Evolutionary conservation across 164 flowering plant genomes (phyloP).

Genomic region (Aristolochia californica): DNA sequence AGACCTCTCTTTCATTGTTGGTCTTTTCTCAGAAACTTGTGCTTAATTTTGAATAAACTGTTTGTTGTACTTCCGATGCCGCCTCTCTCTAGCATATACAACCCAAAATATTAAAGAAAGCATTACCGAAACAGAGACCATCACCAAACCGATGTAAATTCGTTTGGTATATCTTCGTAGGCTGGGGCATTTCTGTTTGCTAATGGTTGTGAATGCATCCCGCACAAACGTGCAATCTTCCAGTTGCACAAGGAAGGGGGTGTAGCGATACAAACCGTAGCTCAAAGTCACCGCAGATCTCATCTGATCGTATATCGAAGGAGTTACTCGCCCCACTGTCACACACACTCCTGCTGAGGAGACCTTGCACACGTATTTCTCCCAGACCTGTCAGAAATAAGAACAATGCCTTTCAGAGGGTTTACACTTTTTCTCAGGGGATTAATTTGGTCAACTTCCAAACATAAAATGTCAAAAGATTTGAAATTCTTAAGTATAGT

Average conservation of each 20-base stretch:
- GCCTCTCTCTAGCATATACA: constrained; percentile 70
- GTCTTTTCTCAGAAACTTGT: neutral
- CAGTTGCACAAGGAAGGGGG: constrained; percentile 55
- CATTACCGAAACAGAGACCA: constrained; percentile 80
- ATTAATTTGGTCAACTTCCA: neutral
- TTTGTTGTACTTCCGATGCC: constrained; percentile 63
- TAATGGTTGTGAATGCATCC: constrained; percentile 42
- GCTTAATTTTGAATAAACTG: neutral
- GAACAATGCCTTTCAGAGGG: too few relatives aligned
- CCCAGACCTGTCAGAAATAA: constrained; percentile 23
- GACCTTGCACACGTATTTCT: constrained; percentile 25
- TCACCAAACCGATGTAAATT: constrained; percentile 57
- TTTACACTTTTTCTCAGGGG: neutral
- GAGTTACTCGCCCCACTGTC: constrained; percentile 65
- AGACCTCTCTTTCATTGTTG: too few relatives aligned
- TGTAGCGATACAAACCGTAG: constrained; percentile 49
- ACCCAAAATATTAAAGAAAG: constrained; percentile 83
- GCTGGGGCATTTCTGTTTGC: constrained; percentile 44
- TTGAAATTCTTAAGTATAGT: neutral
- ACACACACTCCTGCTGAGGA: constrained; percentile 30
- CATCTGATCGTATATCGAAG: constrained; percentile 43
- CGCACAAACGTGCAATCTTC: constrained; percentile 74
- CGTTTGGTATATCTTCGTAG: constrained; percentile 38
- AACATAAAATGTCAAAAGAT: neutral
- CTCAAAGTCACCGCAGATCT: constrained; percentile 52